Evolutionary conservation across 345 rosid species (phyloP).

Genomic region (Stellera chamaejasme): DNA sequence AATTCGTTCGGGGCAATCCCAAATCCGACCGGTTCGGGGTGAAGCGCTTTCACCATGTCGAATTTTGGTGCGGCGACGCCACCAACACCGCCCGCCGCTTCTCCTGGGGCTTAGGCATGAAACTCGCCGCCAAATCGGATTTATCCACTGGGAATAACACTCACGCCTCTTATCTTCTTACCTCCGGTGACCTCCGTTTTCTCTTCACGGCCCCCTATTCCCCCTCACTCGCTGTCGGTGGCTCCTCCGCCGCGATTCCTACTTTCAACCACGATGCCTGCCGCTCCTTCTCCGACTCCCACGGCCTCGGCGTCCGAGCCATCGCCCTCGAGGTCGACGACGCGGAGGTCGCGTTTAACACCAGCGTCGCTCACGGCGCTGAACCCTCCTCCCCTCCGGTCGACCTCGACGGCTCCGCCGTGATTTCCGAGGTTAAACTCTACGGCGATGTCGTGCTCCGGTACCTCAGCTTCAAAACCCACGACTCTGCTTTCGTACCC

Average conservation of each 20-base stretch:
- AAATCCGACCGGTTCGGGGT: slow-evolving; percentile 66
- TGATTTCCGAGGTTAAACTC: slow-evolving; percentile 61
- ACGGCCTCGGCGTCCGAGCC: slow-evolving; percentile 72
- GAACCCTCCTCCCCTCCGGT: slow-evolving; percentile 41
- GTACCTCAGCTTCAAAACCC: slow-evolving; percentile 45
- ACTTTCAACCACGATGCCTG: slow-evolving; percentile 30
- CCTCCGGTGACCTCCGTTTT: slow-evolving; percentile 74
- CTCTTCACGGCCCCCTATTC: slow-evolving; percentile 87
- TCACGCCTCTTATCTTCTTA: slow-evolving; percentile 78
- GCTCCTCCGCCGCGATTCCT: slow-evolving; percentile 48
- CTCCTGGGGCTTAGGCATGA: slow-evolving; percentile 95
- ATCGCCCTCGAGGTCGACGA: slow-evolving; percentile 69
- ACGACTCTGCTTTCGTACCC: slow-evolving; percentile 33
- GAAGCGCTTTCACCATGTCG: slow-evolving; percentile 76
- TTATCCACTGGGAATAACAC: slow-evolving; percentile 80
- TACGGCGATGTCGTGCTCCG: slow-evolving; percentile 86
- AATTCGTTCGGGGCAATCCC: slow-evolving; percentile 62
- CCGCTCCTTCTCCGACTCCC: slow-evolving; percentile 49
- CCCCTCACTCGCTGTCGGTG: slow-evolving; percentile 47
- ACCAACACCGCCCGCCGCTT: slow-evolving; percentile 76
- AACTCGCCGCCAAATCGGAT: slow-evolving; percentile 71
- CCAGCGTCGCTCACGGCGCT: slow-evolving; percentile 65
- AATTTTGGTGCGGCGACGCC: slow-evolving; percentile 90
- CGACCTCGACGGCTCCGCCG: slow-evolving; percentile 34
- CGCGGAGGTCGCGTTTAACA: slow-evolving; percentile 48